Percentiles rank a stretch among this genome's conserved stretches.
These are phyloP conservation scores for Apiospora pterosperma DNA, from an alignment of 2,329 filamentous ascomycete species.

Conservation along the genomic window DNA sequence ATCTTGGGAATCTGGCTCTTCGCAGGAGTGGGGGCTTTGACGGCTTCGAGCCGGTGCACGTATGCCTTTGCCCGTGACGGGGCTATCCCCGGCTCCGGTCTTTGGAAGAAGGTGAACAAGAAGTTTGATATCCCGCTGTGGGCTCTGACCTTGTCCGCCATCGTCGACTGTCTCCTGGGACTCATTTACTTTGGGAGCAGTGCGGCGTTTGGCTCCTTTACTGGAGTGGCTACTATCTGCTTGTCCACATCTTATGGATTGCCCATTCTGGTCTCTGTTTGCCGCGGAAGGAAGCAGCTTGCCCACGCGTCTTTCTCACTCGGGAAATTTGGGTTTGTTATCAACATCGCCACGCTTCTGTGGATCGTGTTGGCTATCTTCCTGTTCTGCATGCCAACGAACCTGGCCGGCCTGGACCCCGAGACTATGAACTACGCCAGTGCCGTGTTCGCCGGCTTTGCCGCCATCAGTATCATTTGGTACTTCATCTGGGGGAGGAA, in stretches of 20 bases:
- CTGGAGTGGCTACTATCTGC: conserved; percentile 76
- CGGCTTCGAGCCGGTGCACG: conserved; percentile 70
- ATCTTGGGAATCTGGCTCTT: conserved; percentile 76
- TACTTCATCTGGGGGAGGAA: conserved; percentile 61
- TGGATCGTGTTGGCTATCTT: conserved; percentile 71
- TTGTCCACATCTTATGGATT: conserved; percentile 72
- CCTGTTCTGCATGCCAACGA: conserved; percentile 73
- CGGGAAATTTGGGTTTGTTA: conserved; percentile 62
- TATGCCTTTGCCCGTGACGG: conserved; percentile 75
- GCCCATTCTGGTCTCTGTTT: conserved; percentile 68
- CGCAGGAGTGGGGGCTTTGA: conserved; percentile 71
- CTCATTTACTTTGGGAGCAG: conserved; percentile 77
- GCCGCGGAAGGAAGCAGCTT: conserved; percentile 65
- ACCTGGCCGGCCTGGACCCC: conserved; percentile 50
- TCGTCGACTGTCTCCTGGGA: conserved; percentile 67
- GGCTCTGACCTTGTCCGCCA: conserved; percentile 65
- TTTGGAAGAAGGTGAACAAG: conserved; percentile 65
- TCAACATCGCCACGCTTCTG: conserved; percentile 64
- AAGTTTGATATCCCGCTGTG: conserved; percentile 66
- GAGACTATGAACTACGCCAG: conserved; percentile 64
- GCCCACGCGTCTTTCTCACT: conserved; percentile 64
- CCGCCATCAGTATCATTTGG: conserved; percentile 56
- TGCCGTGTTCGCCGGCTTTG: conserved; percentile 63
- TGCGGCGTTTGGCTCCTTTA: conserved; percentile 77
- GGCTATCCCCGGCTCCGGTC: conserved; percentile 65